phyloP scores from a whole-genome alignment of 2,329 filamentous ascomycete species.

The Verticillium tricorpus region DNA sequence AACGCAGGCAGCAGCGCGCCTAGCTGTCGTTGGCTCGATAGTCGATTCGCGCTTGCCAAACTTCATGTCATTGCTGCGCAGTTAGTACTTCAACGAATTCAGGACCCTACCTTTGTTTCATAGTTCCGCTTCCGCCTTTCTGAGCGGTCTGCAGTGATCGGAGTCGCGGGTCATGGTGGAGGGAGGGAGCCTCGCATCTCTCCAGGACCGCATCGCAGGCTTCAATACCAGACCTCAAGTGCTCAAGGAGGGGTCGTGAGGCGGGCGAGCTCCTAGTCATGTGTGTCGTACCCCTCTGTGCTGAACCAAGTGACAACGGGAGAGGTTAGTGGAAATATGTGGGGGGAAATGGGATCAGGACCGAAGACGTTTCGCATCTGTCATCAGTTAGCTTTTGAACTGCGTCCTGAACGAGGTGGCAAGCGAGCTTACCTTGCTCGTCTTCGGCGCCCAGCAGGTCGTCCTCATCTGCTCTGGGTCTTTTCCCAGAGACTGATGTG shows the following conservation, averaged over 20 bases:
- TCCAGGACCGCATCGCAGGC: background rate
- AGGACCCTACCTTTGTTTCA: background rate
- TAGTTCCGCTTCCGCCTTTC: background rate
- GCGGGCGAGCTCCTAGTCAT: no score
- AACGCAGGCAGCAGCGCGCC: background rate
- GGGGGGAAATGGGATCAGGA: conserved; percentile 8
- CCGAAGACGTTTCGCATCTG: conserved; percentile 7
- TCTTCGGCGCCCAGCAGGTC: conserved; percentile 14
- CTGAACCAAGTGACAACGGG: background rate
- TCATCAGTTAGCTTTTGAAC: background rate
- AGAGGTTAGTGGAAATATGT: background rate
- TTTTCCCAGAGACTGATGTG: conserved; percentile 13
- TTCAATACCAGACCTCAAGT: background rate
- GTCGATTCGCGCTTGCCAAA: background rate
- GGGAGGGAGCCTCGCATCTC: background rate
- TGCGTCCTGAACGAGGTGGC: background rate
- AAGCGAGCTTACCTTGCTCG: conserved; percentile 15
- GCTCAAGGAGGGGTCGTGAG: background rate
- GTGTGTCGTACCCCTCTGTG: background rate
- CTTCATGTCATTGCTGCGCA: background rate
- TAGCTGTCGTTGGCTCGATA: background rate
- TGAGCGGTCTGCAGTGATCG: background rate
- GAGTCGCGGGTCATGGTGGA: background rate
- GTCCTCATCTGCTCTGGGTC: conserved; percentile 17
- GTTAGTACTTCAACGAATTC: background rate